Base-by-base conservation (phyloP, 2,329 filamentous ascomycete species). In the Aureobasidium sp. region DNA sequence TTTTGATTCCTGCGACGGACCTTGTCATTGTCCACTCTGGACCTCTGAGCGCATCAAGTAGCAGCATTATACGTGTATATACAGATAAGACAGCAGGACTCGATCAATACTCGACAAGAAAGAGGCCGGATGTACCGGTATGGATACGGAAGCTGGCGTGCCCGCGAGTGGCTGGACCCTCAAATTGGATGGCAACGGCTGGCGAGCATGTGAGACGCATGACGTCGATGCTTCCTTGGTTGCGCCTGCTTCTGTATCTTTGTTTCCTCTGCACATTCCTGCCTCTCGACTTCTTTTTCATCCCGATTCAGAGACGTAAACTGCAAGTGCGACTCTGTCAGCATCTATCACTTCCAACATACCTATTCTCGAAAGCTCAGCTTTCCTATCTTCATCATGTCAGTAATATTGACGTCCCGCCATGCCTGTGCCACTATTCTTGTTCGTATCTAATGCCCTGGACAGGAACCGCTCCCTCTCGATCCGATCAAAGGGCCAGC, bases 401-500 rank as follows among this genome's bases (percentile, higher is more conserved):
- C 34, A 37, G 60, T 57, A 39, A 45, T 17, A 61, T 42, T 31
- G 27, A 44, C 9, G 1, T 44, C 44, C 17, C 20, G 20, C 27
- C 39, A 47, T 62, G 48, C 22, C 42, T 14, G 41, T 22, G 3
- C 49, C 36, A 42, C n/a, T 34, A 27, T 49, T 36, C 41, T 52
- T 49, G 42, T 41, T 41, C 51, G 17, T 61, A 6, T 51, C 57
- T 61, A 42, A 61, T 36, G 44, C 17, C n/a, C 39, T 52, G 20
- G 29, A 52, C 57, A 65, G 64, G 61, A 66, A 67, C 67, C 88
- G 88, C 70, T 84, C 86, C 64, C 82, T 90, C 64, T 91, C 88
- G 34, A 84, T 90, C 71, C 87, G 88, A 69, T 88, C 87, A 64
- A 83, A 83, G 73, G 84, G 84, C 72, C 76, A 75, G 64, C 75